A percentile compares a stretch with the other conserved stretches of the same genome.
These are phyloP conservation scores for Lipomyces yarrowii DNA, from an alignment of 1,139 yeast species.

Conservation along the genomic window DNA sequence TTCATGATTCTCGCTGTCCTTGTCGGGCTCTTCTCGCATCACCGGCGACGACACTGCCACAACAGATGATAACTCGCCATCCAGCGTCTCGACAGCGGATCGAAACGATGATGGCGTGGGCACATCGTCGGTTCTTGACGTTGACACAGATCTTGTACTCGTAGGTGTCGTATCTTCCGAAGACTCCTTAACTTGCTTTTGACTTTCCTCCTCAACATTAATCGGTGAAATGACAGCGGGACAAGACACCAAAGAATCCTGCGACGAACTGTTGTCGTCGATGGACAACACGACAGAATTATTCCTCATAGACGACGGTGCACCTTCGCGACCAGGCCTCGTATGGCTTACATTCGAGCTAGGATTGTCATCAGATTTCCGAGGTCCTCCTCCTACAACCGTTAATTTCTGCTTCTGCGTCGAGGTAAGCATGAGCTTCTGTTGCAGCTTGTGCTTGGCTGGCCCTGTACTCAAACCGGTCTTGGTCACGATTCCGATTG, in stretches of 20 bases:
- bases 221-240: neutral
- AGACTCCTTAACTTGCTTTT: neutral
- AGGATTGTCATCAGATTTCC: neutral
- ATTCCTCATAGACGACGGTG: neutral
- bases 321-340: neutral
- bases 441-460: neutral
- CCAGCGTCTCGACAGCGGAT: neutral
- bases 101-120: neutral
- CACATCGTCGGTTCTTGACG: neutral
- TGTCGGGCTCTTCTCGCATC: neutral
- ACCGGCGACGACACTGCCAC: neutral
- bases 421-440: neutral
- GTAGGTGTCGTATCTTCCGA: neutral
- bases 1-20: neutral
- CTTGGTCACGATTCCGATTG: neutral
- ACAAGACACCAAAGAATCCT: neutral
- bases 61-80: neutral
- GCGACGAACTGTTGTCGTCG: neutral
- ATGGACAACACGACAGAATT: neutral
- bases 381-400: neutral
- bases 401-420: neutral
- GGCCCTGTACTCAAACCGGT: neutral
- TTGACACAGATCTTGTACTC: neutral
- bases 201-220: neutral
- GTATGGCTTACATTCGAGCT: neutral